phyloP scores from a whole-genome alignment of 2,329 filamentous ascomycete species.

The Ophiostoma sp. region DNA sequence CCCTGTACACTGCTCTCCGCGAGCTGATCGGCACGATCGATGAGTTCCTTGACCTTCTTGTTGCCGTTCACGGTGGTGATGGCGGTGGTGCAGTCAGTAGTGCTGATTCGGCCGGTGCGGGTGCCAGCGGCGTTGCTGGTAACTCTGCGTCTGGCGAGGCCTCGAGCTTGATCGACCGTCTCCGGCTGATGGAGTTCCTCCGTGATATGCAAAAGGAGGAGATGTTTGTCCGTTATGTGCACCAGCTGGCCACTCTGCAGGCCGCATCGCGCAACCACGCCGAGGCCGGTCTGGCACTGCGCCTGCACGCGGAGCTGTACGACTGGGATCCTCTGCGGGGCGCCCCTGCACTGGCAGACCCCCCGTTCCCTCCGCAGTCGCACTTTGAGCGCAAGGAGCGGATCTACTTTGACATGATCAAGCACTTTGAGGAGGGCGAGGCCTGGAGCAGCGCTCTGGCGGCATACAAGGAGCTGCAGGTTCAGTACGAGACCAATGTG shows the following conservation, averaged over 20 bases:
- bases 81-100: constrained; percentile 36
- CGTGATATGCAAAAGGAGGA: constrained; percentile 96
- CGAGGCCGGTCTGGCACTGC: constrained; percentile 82
- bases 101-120: background rate
- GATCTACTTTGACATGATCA: constrained; percentile 91
- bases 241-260: constrained; percentile 79
- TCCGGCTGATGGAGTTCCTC: constrained; percentile 92
- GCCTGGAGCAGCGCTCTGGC: constrained; percentile 85
- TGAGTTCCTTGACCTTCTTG: constrained; percentile 83
- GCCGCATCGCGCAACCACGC: constrained; percentile 69
- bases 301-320: constrained; percentile 87
- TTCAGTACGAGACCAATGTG: constrained; percentile 83
- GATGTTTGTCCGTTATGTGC: constrained; percentile 92
- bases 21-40: constrained; percentile 80
- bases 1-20: constrained; percentile 68
- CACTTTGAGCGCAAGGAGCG: constrained; percentile 89
- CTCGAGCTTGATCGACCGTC: constrained; percentile 77
- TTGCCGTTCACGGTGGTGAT: constrained; percentile 79
- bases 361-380: constrained; percentile 73
- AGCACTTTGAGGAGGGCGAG: constrained; percentile 88
- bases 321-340: constrained; percentile 74
- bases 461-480: constrained; percentile 83
- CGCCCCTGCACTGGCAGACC: constrained; percentile 63
- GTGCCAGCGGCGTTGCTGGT: background rate
- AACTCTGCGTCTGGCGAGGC: constrained; percentile 53